Evolutionary conservation across 768 basidiomycete genomes (phyloP).

Genomic region (Pisolithus sp.): DNA sequence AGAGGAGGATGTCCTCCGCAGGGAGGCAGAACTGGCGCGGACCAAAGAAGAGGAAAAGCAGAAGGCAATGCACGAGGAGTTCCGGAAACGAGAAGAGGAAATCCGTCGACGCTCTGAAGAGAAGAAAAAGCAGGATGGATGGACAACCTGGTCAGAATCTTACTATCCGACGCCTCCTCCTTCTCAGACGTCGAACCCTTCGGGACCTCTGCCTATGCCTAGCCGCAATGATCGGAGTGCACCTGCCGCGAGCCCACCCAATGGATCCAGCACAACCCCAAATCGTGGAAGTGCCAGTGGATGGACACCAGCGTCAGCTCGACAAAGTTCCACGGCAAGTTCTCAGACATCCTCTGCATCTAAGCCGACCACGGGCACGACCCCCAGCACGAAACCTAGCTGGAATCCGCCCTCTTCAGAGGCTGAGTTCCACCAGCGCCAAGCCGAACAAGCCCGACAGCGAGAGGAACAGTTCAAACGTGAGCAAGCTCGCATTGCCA

Average conservation of each 20-base stretch:
- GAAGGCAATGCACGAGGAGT: conserved; percentile 21
- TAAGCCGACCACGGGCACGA: conserved; percentile 19
- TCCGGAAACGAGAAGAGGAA: conserved; percentile 27
- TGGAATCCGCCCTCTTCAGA: conserved; percentile 30
- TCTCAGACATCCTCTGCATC: conserved; percentile 20
- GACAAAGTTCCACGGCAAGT: conserved; percentile 20
- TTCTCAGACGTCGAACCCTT: conserved; percentile 22
- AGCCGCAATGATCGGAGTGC: conserved; percentile 28
- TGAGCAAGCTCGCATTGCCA: conserved; percentile 59
- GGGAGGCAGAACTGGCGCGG: conserved; percentile 9
- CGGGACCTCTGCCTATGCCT: conserved; percentile 27
- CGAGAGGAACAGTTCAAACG: conserved; percentile 66
- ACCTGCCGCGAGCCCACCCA: conserved; percentile 24
- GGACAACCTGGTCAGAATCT: conserved; percentile 22
- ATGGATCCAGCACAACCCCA: conserved; percentile 24
- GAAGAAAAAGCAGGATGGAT: conserved; percentile 22
- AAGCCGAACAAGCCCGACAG: conserved; percentile 54
- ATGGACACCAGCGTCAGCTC: conserved; percentile 25
- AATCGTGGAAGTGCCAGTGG: conserved; percentile 23
- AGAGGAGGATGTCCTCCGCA: conserved; percentile 11
- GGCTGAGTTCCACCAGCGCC: conserved; percentile 56
- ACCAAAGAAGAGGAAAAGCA: conserved; percentile 18
- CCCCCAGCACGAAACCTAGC: conserved; percentile 17
- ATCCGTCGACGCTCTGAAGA: conserved; percentile 27
- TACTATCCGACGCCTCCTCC: conserved; percentile 17